A percentile compares a stretch with the other conserved stretches of the same genome.
Evolutionary conservation across 805 yeast species (phyloP).

Genomic region (Jamesozyma gamospora): DNA sequence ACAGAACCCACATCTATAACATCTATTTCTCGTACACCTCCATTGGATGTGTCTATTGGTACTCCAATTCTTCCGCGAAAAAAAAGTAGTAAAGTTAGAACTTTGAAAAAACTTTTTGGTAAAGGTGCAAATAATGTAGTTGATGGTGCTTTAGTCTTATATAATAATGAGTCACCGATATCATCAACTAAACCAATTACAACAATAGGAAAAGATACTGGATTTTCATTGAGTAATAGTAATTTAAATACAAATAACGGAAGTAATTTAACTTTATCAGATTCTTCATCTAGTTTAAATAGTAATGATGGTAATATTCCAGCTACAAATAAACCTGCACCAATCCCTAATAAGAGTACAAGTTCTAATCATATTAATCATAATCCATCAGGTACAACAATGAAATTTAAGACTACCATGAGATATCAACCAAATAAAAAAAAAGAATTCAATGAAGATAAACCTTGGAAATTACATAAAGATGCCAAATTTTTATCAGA

Average conservation of each 20-base stretch:
- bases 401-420: constrained; percentile 23
- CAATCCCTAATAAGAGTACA: no score
- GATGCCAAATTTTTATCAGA: constrained; percentile 45
- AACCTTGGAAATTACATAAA: constrained; percentile 87
- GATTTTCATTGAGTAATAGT: not conserved
- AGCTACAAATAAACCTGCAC: no score
- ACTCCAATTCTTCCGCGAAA: constrained; percentile 1
- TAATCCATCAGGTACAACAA: not conserved
- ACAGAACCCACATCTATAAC: not conserved
- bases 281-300: no score
- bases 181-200: no score
- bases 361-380: no score
- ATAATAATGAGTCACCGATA: no score
- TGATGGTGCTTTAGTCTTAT: not conserved
- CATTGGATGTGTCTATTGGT: constrained; percentile 1
- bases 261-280: not conserved
- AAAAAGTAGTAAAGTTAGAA: not conserved
- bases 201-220: no score
- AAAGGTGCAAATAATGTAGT: not conserved
- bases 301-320: no score
- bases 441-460: constrained; percentile 60
- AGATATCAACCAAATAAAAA: constrained; percentile 10
- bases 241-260: not conserved
- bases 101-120: constrained; percentile 2
- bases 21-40: not conserved